Conservation (phyloP, 139 green algal genomes). For the Volvox africanus region DNA sequence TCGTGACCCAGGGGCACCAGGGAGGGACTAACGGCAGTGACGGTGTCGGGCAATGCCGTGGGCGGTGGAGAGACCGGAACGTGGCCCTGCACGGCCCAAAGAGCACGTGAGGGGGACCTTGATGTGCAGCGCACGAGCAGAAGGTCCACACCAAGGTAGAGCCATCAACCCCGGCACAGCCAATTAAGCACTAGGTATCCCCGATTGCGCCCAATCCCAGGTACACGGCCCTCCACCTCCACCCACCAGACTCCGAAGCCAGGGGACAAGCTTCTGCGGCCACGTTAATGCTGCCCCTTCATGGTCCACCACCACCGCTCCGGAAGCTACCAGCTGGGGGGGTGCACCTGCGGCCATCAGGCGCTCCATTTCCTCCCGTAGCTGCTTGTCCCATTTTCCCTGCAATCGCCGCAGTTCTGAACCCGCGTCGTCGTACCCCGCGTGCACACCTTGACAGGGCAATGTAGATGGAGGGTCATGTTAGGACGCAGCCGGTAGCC, state of each 20-base stretch:
- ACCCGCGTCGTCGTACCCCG: not conserved
- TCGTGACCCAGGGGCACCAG: not conserved
- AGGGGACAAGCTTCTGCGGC: conserved; percentile 5
- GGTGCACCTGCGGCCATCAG: not conserved
- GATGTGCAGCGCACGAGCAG: too few relatives aligned
- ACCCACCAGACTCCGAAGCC: not conserved
- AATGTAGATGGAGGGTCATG: too few relatives aligned
- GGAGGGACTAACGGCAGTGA: not conserved
- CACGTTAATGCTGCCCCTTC: not conserved
- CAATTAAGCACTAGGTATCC: too few relatives aligned
- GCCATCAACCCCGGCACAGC: too few relatives aligned
- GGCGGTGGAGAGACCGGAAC: not conserved
- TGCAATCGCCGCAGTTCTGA: not conserved
- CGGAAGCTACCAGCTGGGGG: not conserved
- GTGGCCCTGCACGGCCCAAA: not conserved
- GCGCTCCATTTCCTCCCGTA: conserved; percentile 1
- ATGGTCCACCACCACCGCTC: not conserved
- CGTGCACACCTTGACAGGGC: not conserved
- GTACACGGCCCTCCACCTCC: too few relatives aligned
- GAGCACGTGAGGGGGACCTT: not conserved
- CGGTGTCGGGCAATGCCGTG: not conserved
- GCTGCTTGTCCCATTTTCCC: not conserved
- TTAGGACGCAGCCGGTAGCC: too few relatives aligned
- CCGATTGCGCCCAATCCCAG: too few relatives aligned
- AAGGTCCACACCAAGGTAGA: too few relatives aligned